Evolutionary conservation across 2,329 filamentous ascomycete genomes (phyloP), one percentile per base, ranked within the genome.

Genomic region (Epichloe scottii): DNA sequence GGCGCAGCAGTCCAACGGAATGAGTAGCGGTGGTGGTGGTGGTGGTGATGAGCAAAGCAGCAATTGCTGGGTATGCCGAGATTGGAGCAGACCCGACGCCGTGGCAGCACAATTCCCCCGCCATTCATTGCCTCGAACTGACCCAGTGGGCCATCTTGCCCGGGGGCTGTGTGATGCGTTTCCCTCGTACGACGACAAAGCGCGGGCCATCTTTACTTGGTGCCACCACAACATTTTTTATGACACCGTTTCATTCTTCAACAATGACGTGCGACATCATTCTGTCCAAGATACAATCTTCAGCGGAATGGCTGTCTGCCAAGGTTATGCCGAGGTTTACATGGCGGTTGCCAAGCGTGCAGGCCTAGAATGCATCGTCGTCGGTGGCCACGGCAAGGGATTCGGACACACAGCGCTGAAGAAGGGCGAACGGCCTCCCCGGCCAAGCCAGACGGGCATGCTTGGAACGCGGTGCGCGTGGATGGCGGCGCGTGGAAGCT

Each of bases 161-260:
- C 77, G 79, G 48, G 79, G 86, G 48, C 77, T 97, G 19, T 95
- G 89, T 52, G 73, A 76, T 4, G 85, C 86, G 0, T 96, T 97
- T 62, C 69, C 81, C 1, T 95, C 88, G 0, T 70, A 73, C 1
- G 95, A 91, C 0, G 91, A 97, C 66, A 96, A 96, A 70, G 91
- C 93, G 2, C 79, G 93, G 30, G 89, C 82, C 2, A 87, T 98
- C 53, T 97, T 97, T 64, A 88, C 87, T 1, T 98, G 93, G 93
- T 81, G 90, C 40, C 91, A 97, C 67, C 84, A 97, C 67, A 97
- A 97, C 60, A 83, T 98, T 52, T 76, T 76, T 45, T 98, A 97
- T 64, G 88, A 97, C 63, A 81, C 82, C 0, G 75, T 79, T 26
- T 78, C 83, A 23, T 95, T 96, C 70, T 94, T 94, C 62, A 79